phyloP scores from a whole-genome alignment of 2,329 filamentous ascomycete genomes.

The Aspergillus floridensis region DNA sequence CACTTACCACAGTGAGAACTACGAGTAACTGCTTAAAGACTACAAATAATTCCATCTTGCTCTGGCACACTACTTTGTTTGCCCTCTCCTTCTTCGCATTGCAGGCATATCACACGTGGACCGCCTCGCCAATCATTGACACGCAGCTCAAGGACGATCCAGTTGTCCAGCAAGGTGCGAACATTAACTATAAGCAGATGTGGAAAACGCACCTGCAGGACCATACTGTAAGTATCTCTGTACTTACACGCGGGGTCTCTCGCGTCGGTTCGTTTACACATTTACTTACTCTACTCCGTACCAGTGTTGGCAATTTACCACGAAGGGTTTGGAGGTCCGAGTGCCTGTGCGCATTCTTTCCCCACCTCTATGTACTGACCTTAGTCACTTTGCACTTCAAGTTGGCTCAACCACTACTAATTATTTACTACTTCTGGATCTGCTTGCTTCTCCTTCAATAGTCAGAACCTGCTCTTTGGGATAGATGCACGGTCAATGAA shows the following conservation, averaged over 20 bases:
- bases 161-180: conserved; percentile 1
- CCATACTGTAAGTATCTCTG: not conserved
- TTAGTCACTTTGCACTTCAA: not conserved
- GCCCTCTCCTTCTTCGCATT: not conserved
- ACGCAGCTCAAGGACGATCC: conserved; percentile 3
- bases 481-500: not conserved
- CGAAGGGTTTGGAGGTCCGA: not conserved
- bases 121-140: conserved; percentile 5
- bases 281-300: too few relatives aligned
- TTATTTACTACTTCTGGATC: not conserved
- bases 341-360: conserved; percentile 7
- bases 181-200: not conserved
- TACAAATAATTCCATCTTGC: not conserved
- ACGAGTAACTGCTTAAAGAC: too few relatives aligned
- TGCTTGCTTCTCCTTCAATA: not conserved
- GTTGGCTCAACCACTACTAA: not conserved
- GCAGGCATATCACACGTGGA: conserved; percentile 4
- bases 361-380: conserved; percentile 2
- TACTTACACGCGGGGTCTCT: too few relatives aligned
- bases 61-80: not conserved
- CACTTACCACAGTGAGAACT: not conserved
- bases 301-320: not conserved
- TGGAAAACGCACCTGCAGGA: not conserved
- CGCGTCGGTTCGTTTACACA: too few relatives aligned
- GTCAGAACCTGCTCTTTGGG: not conserved